phyloP scores from a whole-genome alignment of 2,329 filamentous ascomycete species.

The Sporothrix pallida region DNA sequence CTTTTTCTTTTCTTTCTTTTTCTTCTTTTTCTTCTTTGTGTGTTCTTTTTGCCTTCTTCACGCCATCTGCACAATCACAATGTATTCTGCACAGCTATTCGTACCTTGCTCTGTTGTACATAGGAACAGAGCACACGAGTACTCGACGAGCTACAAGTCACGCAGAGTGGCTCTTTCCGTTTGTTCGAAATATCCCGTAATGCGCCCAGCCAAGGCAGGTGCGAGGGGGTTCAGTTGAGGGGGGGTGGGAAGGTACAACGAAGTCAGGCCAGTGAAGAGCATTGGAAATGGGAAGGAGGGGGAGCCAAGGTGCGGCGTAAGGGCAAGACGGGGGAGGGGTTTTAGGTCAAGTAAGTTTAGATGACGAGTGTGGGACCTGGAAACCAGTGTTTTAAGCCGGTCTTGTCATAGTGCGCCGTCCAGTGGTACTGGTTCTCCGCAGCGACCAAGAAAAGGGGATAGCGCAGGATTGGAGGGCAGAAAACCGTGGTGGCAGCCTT shows the following conservation, averaged over 20 bases:
- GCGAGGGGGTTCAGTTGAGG: neutral
- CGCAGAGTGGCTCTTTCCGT: neutral
- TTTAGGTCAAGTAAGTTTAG: slow-evolving; percentile 14
- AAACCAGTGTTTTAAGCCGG: neutral
- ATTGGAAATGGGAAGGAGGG: slow-evolving; percentile 29
- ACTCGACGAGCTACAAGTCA: neutral
- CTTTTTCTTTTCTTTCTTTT: neutral
- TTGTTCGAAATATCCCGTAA: neutral
- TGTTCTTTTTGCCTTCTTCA: neutral
- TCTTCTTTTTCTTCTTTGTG: neutral
- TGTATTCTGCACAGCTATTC: neutral
- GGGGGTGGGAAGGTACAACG: neutral
- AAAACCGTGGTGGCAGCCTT: neutral
- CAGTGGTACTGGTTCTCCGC: slow-evolving; percentile 26
- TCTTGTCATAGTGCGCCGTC: neutral
- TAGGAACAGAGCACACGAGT: slow-evolving; percentile 10
- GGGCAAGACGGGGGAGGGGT: neutral
- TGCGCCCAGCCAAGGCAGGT: slow-evolving; percentile 9
- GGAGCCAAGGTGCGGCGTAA: neutral
- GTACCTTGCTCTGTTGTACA: neutral
- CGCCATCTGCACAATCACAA: neutral
- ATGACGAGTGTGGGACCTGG: slow-evolving; percentile 6
- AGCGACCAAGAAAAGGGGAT: slow-evolving; percentile 28
- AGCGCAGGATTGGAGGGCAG: slow-evolving; percentile 22
- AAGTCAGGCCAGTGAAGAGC: neutral